Percentiles rank a stretch among this genome's conserved stretches.
These are phyloP conservation scores for Nicotiana attenuata DNA, from an alignment of 257 asterid genomes.

Conservation along the genomic window DNA sequence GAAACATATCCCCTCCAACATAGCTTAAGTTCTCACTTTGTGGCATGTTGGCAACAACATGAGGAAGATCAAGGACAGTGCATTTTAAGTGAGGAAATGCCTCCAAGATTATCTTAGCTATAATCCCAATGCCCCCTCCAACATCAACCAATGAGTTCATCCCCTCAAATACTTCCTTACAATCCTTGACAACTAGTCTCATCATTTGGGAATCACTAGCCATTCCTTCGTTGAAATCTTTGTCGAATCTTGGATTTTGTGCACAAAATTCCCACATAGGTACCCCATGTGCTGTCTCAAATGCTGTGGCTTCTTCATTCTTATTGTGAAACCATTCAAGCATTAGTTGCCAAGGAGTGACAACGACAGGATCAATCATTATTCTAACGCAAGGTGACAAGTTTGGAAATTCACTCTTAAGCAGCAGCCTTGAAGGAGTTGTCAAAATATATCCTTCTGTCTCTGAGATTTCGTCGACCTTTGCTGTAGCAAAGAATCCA, in stretches of 20 bases:
- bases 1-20: constrained; percentile 23
- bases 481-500: constrained; percentile 11
- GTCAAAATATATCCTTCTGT: constrained; percentile 15
- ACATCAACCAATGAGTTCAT: constrained; percentile 25
- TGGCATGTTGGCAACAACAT: constrained; percentile 10
- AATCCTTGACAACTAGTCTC: constrained; percentile 1
- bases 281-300: constrained; percentile 15
- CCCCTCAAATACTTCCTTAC: constrained; percentile 26
- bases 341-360: constrained; percentile 16
- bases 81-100: constrained; percentile 14
- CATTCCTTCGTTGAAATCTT: constrained; percentile 26
- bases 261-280: constrained; percentile 14
- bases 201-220: constrained; percentile 25
- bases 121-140: constrained; percentile 26
- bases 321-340: constrained; percentile 21
- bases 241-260: constrained; percentile 11
- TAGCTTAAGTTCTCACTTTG: constrained; percentile 5
- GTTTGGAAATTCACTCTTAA: not conserved
- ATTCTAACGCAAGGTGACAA: not conserved
- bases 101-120: constrained; percentile 12
- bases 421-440: constrained; percentile 7
- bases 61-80: constrained; percentile 21
- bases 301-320: constrained; percentile 5
- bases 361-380: not conserved
- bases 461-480: not conserved